Evolutionary conservation across 768 basidiomycete species (phyloP), one percentile per base, ranked within the genome.

Genomic region (Leccinum uliginosum): DNA sequence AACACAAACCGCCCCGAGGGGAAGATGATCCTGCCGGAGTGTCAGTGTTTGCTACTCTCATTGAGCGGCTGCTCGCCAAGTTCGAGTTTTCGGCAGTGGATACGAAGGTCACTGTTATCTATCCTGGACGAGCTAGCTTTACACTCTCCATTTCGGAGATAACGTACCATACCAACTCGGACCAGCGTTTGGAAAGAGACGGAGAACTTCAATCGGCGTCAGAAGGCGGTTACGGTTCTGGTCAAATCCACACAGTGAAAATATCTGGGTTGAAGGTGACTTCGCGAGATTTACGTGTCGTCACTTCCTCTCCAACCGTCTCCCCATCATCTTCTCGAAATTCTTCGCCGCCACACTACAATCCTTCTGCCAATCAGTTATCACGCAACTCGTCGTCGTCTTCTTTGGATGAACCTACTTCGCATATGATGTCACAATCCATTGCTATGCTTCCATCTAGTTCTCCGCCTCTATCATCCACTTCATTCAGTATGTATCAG

Each of bases 51-150:
- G 85, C 93, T 27, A 81, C 82, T 48, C 79, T 94, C 54, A 84
- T 93, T 48, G 91, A 93, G 65, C 79, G 84, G 27, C 75, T 94
- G 12, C 81, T 94, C 27, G 80, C 89, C 15, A 81, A 86, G 59
- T 89, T 94, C 66, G 84, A 89, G 58, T 88, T 91, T 65, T 84
- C 87, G 62, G 87, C 84, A 14, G 66, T 77, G 26, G 84, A 91
- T 65, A 82, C 84, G 35, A 82, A 75, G 64, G 74, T 93, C 55
- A 86, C 86, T 2, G 59, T 93, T 34, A 73, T 90, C n/a, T 80
- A 87, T 66, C 83, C 84, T 3, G 79, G 75, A 35, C 80, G 80
- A 47, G 78, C 86, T 35, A 82, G 82, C 66, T 72, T 91, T 62
- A 85, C 83, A 3, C 62, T 88, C 53, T 77, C 73, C 19, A 67